Evolutionary conservation across 257 asterid genomes (phyloP), one percentile per base, ranked within the genome.

Genomic region (Misopates orontium): DNA sequence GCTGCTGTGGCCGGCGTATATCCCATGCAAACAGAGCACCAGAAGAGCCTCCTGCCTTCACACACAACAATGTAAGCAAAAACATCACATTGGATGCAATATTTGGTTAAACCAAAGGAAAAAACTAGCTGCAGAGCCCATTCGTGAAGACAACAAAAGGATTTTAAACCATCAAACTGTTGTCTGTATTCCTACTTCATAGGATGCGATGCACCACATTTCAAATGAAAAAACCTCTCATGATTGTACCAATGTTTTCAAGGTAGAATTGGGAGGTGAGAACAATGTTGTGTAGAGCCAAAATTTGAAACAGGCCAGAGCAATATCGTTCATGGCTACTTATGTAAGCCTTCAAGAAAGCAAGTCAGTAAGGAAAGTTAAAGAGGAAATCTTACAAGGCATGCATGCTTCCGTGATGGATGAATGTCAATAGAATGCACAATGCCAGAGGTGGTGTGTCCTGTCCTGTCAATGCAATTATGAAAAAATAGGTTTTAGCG

Each of bases 1-100:
- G 85, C 71, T 90, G 85, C 51, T 85, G 81, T 56, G 90, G 97
- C 79, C 80, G 76, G 59, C 98, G 97, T 59, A 78, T 87, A 69
- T 92, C 98, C 98, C 98, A 92, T 69, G 96, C 96, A 84, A 92
- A 92, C 56, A 92, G 85, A 48, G 82, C 84, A 73, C 98, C 97
- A 54, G 87, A 77, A 59, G 98, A 89, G 76, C 98, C 98, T 84
- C 98, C 98, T 78, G 97, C 97, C 98, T 92, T 85, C 66, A 68
- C 51, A 66, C 32, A 65, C 45, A 62, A 66, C 62, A 22, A 72
- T 19, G 60, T 61, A 25, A 63, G 58, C 63, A 72, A 64, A 67
- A 56, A 28, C 36, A 28, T 28, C 36, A 28, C 36, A 28, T 28
- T n/a, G n/a, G n/a, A n/a, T n/a, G 48, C 14, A 2, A 41, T 41